Percentiles rank a stretch among this genome's conserved stretches.
These are phyloP conservation scores for Euphorbia lathyris DNA, from an alignment of 345 rosid species.

Conservation along the genomic window DNA sequence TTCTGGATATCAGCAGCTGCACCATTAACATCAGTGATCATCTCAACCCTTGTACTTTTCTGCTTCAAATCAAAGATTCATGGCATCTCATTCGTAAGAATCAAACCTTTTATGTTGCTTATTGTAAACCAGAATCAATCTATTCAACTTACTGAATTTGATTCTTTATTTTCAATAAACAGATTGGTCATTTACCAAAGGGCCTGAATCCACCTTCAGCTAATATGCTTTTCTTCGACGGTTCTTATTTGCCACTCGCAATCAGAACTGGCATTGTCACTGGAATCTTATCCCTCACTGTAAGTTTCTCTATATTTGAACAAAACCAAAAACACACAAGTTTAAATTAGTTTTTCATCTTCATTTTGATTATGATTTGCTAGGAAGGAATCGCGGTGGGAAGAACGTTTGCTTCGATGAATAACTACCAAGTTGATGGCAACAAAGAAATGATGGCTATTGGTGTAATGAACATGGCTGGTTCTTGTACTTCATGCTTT, in stretches of 20 bases:
- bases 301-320: constrained; percentile 34
- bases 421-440: constrained; percentile 89
- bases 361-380: neutral
- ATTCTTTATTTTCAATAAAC: constrained; percentile 8
- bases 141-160: neutral
- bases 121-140: neutral
- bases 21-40: constrained; percentile 74
- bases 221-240: constrained; percentile 66
- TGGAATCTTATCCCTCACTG: constrained; percentile 86
- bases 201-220: constrained; percentile 94
- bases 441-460: constrained; percentile 99
- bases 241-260: constrained; percentile 58
- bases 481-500: constrained; percentile 90
- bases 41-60: constrained; percentile 56
- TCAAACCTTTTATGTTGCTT: neutral
- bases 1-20: constrained; percentile 98
- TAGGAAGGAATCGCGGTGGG: constrained; percentile 99
- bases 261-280: constrained; percentile 85
- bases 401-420: constrained; percentile 84
- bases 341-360: neutral
- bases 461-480: constrained; percentile 93
- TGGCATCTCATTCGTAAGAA: constrained; percentile 68
- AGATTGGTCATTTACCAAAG: constrained; percentile 91
- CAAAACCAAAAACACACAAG: no score
- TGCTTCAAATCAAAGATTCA: constrained; percentile 57